Evolutionary conservation across 2,329 filamentous ascomycete species (phyloP).

Genomic region (Xylaria sp.): DNA sequence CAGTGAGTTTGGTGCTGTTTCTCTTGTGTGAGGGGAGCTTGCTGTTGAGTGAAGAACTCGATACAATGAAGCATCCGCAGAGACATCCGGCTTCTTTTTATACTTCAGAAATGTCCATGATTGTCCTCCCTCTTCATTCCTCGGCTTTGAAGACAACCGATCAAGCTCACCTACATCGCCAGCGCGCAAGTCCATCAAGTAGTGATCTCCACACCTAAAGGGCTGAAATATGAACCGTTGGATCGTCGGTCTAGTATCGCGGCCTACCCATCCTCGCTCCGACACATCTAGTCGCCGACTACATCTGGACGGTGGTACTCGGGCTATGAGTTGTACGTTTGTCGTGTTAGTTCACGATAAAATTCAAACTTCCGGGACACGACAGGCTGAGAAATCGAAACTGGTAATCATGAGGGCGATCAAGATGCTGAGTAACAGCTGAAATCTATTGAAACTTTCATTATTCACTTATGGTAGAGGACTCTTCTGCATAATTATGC

Average conservation of each 20-base stretch:
- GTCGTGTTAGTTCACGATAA: constrained; percentile 5
- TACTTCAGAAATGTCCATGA: constrained; percentile 6
- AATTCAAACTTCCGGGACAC: not conserved
- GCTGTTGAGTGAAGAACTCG: constrained; percentile 14
- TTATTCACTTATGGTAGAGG: constrained; percentile 2
- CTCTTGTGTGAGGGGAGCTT: constrained; percentile 3
- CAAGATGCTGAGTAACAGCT: constrained; percentile 4
- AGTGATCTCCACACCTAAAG: constrained; percentile 10
- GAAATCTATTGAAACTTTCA: not conserved
- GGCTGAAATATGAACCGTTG: constrained; percentile 7
- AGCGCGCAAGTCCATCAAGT: not conserved
- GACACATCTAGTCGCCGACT: constrained; percentile 3
- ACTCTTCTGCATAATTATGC: not conserved
- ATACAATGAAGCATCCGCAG: not conserved
- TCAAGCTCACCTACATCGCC: not conserved
- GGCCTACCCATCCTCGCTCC: not conserved
- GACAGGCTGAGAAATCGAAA: constrained; percentile 4
- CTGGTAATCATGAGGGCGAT: constrained; percentile 15
- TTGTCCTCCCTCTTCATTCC: not conserved
- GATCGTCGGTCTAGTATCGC: not conserved
- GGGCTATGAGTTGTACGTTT: constrained; percentile 15
- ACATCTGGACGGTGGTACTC: constrained; percentile 12
- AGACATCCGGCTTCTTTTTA: constrained; percentile 15
- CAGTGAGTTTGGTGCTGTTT: not conserved
- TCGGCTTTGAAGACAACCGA: not conserved